Evolutionary conservation across 2,329 filamentous ascomycete genomes (phyloP).

Genomic region (Metarhizium album): DNA sequence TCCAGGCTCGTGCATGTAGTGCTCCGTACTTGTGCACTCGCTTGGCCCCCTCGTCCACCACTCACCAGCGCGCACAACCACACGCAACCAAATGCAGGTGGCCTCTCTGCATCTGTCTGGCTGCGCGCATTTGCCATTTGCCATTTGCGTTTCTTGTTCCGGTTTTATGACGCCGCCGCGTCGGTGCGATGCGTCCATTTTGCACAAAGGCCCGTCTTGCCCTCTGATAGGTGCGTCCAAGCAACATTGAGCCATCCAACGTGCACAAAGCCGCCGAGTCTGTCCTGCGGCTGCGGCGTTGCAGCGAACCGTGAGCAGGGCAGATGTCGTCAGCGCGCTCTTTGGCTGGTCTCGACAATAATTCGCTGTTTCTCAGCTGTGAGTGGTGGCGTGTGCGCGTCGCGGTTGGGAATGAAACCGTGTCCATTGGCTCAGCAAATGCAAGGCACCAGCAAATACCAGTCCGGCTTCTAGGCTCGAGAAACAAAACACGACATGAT

Average conservation of each 20-base stretch:
- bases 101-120: conserved; percentile 6
- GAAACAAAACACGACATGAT: not conserved
- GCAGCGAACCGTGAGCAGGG: not conserved
- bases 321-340: not conserved
- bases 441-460: conserved; percentile 11
- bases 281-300: conserved; percentile 8
- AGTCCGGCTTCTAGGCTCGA: not conserved
- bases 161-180: not conserved
- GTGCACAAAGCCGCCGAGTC: conserved; percentile 12
- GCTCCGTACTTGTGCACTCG: conserved; percentile 1
- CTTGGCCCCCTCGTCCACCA: not conserved
- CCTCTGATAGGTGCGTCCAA: conserved; percentile 18
- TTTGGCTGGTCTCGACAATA: not conserved
- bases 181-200: conserved; percentile 7
- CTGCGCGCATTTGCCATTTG: too few species aligned
- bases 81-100: conserved; percentile 7
- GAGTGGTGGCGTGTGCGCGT: not conserved
- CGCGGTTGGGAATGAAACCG: not conserved
- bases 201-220: conserved; percentile 21
- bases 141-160: conserved; percentile 1
- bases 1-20: conserved; percentile 1
- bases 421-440: conserved; percentile 8
- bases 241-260: conserved; percentile 12
- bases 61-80: conserved; percentile 4
- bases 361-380: too few species aligned